Evolutionary conservation across 2,329 filamentous ascomycete species (phyloP).

Genomic region (Emmonsiellopsis sp.): DNA sequence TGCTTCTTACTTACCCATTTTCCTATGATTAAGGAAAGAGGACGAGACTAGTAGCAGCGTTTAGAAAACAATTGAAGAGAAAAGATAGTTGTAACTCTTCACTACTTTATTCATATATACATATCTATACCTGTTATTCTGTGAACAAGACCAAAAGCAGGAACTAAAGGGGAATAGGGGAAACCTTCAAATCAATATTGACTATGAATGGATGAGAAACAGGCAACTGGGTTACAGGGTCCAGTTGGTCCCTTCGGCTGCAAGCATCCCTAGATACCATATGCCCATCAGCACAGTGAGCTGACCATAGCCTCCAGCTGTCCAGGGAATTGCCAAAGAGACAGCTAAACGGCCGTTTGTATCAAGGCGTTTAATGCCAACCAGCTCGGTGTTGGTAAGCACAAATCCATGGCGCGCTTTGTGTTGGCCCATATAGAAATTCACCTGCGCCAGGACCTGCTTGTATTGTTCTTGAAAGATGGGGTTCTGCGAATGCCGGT

Average conservation of each 20-base stretch:
- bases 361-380: neutral
- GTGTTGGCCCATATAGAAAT: conserved; percentile 7
- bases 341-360: neutral
- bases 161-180: too few relatives aligned
- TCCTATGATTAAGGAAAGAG: too few relatives aligned
- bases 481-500: neutral
- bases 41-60: too few relatives aligned
- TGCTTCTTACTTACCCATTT: too few relatives aligned
- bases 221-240: too few relatives aligned
- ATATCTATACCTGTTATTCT: too few relatives aligned
- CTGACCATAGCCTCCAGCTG: neutral
- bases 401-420: conserved; percentile 4
- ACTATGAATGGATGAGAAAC: too few relatives aligned
- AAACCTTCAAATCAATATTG: too few relatives aligned
- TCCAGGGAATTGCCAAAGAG: neutral
- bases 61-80: too few relatives aligned
- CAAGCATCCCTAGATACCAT: neutral
- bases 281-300: neutral
- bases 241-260: neutral
- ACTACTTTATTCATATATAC: too few relatives aligned
- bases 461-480: neutral
- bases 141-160: too few relatives aligned
- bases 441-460: conserved; percentile 4
- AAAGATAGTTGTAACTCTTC: too few relatives aligned
- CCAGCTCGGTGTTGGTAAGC: conserved; percentile 10